Evolutionary conservation across 345 rosid genomes (phyloP), one percentile per base, ranked within the genome.

Genomic region (Brassica rapa): DNA sequence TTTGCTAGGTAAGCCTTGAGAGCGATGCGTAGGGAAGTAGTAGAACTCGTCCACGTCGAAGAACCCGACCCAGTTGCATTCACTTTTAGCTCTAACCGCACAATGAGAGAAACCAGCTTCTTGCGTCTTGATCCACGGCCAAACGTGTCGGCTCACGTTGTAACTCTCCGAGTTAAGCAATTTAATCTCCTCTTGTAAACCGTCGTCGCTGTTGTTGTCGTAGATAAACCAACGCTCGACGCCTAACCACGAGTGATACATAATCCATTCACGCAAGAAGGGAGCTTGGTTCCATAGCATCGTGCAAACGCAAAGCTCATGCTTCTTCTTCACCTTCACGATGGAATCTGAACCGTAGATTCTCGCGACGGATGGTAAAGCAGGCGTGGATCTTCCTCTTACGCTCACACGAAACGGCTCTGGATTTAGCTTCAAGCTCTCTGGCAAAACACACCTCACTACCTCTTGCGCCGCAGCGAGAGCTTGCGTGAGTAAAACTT

Each of bases 91-190:
- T 76, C 90, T 83, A 55, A 95, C 73, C 57, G 91, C 89, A 70
- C 99, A 95, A 51, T 95, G 98, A 0, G 98, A 93, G 80, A 95
- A 93, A 0, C 99, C 98, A 0, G 98, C 99, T 82, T 95, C 99
- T 72, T 95, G 99, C 16, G 98, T 87, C 81, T 95, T 95, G 68
- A 89, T 87, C 99, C 99, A 95, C 0, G 99, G 99, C 98, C 97
- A 95, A 56, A 82, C 83, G 79, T 93, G 94, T 63, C 93, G 75
- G 39, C 88, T 90, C 39, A 95, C 87, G 10, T 91, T 95, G 77
- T 90, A 88, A 60, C 85, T 83, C 43, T 80, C 86, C 14, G 69
- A 68, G 39, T 87, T 84, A 27, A 95, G 93, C 80, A 82, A 86
- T 15, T 84, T 84, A 4, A 91, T 78, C 66, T 82, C 94, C 3